Evolutionary conservation across 768 basidiomycete genomes (phyloP).

Genomic region (Saitozyma podzolica): DNA sequence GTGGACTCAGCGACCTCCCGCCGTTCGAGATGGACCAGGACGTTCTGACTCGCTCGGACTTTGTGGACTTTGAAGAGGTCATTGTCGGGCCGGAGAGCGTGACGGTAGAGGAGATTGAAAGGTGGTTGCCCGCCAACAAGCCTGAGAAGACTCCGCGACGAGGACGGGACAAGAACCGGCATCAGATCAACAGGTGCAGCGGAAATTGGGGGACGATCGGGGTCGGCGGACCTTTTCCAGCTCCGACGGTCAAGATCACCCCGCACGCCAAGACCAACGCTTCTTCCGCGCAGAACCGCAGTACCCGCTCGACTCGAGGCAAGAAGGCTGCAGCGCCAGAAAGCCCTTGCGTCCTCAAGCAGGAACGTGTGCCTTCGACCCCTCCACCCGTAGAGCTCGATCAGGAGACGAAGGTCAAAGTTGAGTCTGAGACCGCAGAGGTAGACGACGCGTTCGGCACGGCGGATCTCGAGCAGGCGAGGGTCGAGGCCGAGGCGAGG

Average conservation of each 20-base stretch:
- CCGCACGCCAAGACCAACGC: background rate
- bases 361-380: background rate
- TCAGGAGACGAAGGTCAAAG: slow-evolving; percentile 8
- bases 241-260: slow-evolving; percentile 2
- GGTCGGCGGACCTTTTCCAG: slow-evolving; percentile 18
- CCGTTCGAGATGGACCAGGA: slow-evolving; percentile 26
- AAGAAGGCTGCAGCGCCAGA: background rate
- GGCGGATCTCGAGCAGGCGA: slow-evolving; percentile 35
- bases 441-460: slow-evolving; percentile 35
- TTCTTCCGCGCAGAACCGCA: background rate
- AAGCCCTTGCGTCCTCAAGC: background rate
- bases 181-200: slow-evolving; percentile 15
- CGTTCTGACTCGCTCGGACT: slow-evolving; percentile 1
- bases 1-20: slow-evolving; percentile 31
- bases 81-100: slow-evolving; percentile 44
- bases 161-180: slow-evolving; percentile 13
- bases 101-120: slow-evolving; percentile 36
- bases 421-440: slow-evolving; percentile 1
- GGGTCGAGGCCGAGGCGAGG: slow-evolving; percentile 33
- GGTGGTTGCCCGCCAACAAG: slow-evolving; percentile 20
- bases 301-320: background rate
- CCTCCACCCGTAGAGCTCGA: background rate
- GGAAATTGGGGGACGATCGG: slow-evolving; percentile 39
- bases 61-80: slow-evolving; percentile 26
- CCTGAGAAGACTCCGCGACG: slow-evolving; percentile 24